A percentile compares a stretch with the other conserved stretches of the same genome.
These are phyloP conservation scores for Aspergillaceae sp. DNA, from an alignment of 2,329 filamentous ascomycete species.

Conservation along the genomic window DNA sequence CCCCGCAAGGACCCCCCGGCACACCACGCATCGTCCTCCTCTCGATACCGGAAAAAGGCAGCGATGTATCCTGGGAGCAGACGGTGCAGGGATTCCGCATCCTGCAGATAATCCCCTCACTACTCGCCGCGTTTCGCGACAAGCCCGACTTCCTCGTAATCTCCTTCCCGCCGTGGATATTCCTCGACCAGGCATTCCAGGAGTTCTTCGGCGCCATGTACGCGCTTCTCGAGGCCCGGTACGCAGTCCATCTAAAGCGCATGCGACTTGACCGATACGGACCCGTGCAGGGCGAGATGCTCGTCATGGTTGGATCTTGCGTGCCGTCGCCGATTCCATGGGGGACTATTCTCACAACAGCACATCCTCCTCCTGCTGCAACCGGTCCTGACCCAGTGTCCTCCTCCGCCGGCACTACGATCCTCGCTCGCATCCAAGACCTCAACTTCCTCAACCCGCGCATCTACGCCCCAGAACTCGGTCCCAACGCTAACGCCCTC, in stretches of 20 bases:
- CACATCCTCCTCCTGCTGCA: background rate
- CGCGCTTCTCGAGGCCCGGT: background rate
- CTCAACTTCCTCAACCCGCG: background rate
- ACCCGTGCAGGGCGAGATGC: background rate
- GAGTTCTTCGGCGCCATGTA: background rate
- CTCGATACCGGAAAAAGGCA: background rate
- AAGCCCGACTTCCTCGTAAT: background rate
- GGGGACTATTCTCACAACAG: background rate
- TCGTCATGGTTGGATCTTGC: background rate
- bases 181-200: background rate
- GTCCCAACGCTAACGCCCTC: background rate
- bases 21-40: background rate
- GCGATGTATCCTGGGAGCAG: background rate
- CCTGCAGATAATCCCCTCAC: background rate
- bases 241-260: background rate
- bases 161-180: background rate
- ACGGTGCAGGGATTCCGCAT: background rate
- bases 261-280: background rate
- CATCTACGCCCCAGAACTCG: background rate
- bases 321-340: background rate
- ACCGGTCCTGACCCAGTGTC: too few relatives aligned
- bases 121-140: background rate
- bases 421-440: background rate
- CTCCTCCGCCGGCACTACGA: too few relatives aligned
- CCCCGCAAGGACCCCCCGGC: background rate